Conservation (phyloP, 2,329 filamentous ascomycete genomes). For the Fusarium falciforme region DNA sequence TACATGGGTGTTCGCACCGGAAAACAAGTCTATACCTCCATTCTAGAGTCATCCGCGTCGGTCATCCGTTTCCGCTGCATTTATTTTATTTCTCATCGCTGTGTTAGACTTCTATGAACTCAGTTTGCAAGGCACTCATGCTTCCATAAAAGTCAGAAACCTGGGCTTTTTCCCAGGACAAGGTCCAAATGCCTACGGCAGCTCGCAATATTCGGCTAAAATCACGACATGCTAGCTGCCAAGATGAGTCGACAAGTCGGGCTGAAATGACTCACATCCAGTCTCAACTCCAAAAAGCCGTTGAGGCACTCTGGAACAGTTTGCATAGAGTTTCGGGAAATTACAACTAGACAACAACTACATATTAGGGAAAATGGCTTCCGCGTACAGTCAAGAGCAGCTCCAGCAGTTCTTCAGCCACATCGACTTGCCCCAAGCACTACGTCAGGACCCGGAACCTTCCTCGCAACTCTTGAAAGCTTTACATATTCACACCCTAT, state of each 20-base stretch:
- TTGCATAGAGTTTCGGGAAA: neutral
- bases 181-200: neutral
- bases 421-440: conserved; percentile 14
- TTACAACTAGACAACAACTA: neutral
- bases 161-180: neutral
- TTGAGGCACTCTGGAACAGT: neutral
- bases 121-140: too few species aligned
- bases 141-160: too few species aligned
- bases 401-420: conserved; percentile 24
- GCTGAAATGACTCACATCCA: conserved; percentile 7
- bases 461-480: conserved; percentile 28
- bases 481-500: conserved; percentile 36
- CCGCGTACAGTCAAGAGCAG: conserved; percentile 29
- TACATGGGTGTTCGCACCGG: too few species aligned
- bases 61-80: too few species aligned
- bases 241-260: neutral
- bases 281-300: neutral
- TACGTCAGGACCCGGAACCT: conserved; percentile 11
- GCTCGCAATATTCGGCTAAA: conserved; percentile 7
- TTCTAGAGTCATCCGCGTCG: too few species aligned
- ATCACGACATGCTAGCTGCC: conserved; percentile 18
- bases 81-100: too few species aligned
- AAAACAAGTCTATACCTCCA: too few species aligned
- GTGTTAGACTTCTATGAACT: too few species aligned
- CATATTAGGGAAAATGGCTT: conserved; percentile 9